phyloP scores from a whole-genome alignment of 2,329 filamentous ascomycete species.

The Neofusicoccum sp. region DNA sequence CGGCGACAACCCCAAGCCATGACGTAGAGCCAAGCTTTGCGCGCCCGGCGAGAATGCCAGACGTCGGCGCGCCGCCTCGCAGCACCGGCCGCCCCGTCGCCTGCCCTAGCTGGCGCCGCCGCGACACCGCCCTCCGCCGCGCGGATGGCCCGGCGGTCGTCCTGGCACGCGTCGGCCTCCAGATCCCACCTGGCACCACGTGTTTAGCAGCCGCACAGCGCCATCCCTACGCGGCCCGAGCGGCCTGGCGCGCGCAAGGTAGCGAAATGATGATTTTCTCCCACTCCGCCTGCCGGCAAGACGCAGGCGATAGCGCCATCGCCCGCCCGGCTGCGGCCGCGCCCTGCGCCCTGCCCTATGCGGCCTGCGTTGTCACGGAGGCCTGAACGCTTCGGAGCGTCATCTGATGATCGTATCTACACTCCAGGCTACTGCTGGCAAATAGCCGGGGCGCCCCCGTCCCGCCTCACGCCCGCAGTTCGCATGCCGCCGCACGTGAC shows the following conservation, averaged over 20 bases:
- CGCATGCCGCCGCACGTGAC: not conserved
- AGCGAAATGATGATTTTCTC: constrained; percentile 15
- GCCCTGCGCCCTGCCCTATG: constrained; percentile 6
- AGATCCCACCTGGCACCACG: constrained; percentile 1
- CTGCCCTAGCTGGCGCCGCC: not conserved
- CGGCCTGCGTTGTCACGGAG: constrained; percentile 10
- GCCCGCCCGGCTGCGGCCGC: not conserved
- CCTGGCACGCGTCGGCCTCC: not conserved
- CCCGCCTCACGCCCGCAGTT: not conserved
- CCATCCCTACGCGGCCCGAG: constrained; percentile 8
- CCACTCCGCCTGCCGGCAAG: not conserved
- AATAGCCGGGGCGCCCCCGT: constrained; percentile 10
- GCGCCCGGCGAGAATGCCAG: not conserved
- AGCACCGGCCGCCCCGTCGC: not conserved
- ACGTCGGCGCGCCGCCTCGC: not conserved
- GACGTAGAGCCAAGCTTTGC: constrained; percentile 10
- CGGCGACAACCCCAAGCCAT: not conserved
- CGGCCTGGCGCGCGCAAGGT: constrained; percentile 4
- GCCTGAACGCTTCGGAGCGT: constrained; percentile 8
- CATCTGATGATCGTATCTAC: constrained; percentile 16
- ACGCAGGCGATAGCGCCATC: constrained; percentile 2
- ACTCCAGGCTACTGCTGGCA: not conserved
- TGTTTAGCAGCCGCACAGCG: constrained; percentile 7
- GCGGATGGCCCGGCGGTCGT: not conserved
- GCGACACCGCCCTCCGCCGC: too few relatives aligned